Base-by-base conservation (phyloP, 2,329 filamentous ascomycete species). In the Rasamsonia emersonii region DNA sequence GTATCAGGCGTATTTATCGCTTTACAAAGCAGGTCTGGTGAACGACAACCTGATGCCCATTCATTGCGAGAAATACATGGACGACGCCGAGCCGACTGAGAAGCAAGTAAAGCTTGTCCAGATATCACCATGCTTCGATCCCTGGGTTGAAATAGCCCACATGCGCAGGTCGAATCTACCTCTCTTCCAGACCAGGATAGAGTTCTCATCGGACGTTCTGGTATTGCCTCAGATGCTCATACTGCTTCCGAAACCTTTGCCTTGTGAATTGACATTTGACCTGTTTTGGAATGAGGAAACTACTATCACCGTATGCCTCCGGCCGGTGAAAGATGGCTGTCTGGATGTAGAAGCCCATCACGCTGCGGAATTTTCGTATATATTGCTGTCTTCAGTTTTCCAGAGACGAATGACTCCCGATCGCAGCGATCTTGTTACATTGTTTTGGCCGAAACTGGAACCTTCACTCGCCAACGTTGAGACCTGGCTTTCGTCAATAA, bases 11-110 rank as follows among this genome's bases (percentile, higher is more conserved):
- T 94, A 88, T 49, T 59, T 73, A 14, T 67, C 66, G 4, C 65
- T 96, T 0, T 77, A 89, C 49, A 45, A 72, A 5, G 79, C 73
- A 16, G 80, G 81, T 0, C 62, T 95, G 4, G 58, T 96, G 1
- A 86, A 84, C 39, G 74, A 93, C 9, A 70, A 93, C 45, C 59
- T 95, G 0, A 65, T 94, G 24, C 89, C 89, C 4, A 48, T 59
- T 6, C 44, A 50, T 18, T 31, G 30, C 21, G 62, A 64, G n/a
- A 42, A 58, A 6, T 39, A 54, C 3, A 46, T 57, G 2, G 59
- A 55, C 0, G 43, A 68, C 1, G 59, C 66, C 19, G 50, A 50
- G 24, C 44, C 33, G 10, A 38, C 47, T 15, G 46, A 54, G 30
- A 53, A 49, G 27, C 35, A 45, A 14, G 35, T 41, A n/a, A 46